Evolutionary conservation across 2,329 filamentous ascomycete genomes (phyloP), one percentile per base, ranked within the genome.

Genomic region (Fusarium redolens): DNA sequence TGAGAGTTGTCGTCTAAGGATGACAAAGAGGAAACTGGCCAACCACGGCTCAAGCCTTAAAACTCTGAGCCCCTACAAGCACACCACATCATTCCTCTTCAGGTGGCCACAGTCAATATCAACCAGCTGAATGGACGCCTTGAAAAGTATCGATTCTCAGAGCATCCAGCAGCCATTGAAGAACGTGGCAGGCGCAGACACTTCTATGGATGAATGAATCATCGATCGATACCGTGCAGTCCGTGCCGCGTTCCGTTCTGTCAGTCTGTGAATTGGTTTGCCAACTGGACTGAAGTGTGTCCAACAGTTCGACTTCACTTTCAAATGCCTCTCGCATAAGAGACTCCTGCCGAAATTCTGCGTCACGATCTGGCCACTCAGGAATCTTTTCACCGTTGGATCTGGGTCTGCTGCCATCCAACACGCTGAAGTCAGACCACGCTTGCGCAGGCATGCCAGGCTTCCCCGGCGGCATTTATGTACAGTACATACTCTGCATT

Each of bases 321-420:
- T 37, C 43, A 54, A 56, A 31, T 45, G 35, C 48, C 52, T 73
- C 61, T 66, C 38, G 44, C 31, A 30, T 45, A 57, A 57, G 56
- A 63, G 37, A 75, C 65, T 67, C 70, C 67, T 70, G 60, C 61
- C 52, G 43, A 65, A 77, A 56, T 62, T 55, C 58, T 65, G 71
- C 75, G 71, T 77, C 72, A 75, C 61, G 51, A 77, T 76, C 75
- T 77, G 71, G 57, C 75, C 75, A 77, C 65, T 55, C n/a, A 47
- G n/a, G 59, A 74, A 51, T 65, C 58, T 54, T 25, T 60, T 52
- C 45, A 43, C 59, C 51, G 59, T 59, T 64, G 50, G 15, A 50
- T 33, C 54, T 70, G 43, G 63, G 51, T 61, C 50, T 58, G 51
- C 64, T 77, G 66, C 61, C 75, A 61, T 57, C 60, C 72, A 75